phyloP scores from a whole-genome alignment of 192 early-diverging fungal genomes.

The Backusella australiensis region DNA sequence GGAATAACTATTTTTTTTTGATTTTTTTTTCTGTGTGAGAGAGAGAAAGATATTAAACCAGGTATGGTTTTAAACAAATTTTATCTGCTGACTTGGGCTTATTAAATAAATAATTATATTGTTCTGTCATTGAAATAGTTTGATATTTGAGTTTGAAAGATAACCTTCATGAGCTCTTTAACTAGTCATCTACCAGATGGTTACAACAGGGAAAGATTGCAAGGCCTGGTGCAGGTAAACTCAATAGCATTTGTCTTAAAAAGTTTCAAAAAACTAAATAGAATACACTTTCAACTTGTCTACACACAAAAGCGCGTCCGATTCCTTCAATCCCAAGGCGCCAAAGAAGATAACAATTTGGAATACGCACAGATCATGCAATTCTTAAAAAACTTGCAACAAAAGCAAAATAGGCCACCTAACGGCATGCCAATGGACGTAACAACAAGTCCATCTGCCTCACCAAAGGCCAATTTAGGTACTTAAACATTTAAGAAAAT shows the following conservation, averaged over 20 bases:
- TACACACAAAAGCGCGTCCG: neutral
- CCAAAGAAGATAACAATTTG: conserved; percentile 73
- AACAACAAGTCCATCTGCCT: conserved; percentile 33
- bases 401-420: conserved; percentile 20
- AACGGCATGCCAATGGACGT: conserved; percentile 23
- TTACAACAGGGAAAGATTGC: conserved; percentile 25
- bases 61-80: neutral
- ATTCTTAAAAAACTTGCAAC: conserved; percentile 48
- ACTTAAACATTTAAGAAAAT: neutral
- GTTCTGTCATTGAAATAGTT: neutral
- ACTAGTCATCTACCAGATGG: conserved; percentile 7
- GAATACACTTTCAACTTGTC: too few relatives aligned
- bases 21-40: neutral
- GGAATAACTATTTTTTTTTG: neutral
- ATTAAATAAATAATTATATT: conserved; percentile 1
- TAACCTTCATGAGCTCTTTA: conserved; percentile 6
- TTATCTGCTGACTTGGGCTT: neutral
- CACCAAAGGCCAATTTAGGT: neutral
- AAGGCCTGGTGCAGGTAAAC: conserved; percentile 25
- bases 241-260: neutral
- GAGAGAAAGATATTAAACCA: neutral
- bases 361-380: conserved; percentile 71
- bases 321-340: conserved; percentile 58
- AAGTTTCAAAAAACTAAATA: neutral
- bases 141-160: conserved; percentile 5